These are phyloP conservation scores for Lachnellula arida DNA, from an alignment of 2,329 filamentous ascomycete species.

Conservation along the genomic window DNA sequence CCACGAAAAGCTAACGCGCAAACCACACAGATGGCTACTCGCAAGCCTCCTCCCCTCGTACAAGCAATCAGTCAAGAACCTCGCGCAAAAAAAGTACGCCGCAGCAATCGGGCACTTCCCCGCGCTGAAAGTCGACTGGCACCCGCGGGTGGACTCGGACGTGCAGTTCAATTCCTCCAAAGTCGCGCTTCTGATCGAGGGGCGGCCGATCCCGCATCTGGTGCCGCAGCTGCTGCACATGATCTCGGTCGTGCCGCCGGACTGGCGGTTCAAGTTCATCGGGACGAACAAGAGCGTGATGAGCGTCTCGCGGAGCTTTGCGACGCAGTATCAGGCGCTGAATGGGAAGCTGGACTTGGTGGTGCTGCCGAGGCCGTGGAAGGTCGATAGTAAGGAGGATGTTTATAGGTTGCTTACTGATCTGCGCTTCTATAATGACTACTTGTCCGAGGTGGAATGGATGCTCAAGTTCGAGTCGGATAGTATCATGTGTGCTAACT, in stretches of 20 bases:
- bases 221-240: slow-evolving; percentile 48
- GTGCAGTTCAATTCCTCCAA: slow-evolving; percentile 42
- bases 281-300: slow-evolving; percentile 45
- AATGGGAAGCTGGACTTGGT: slow-evolving; percentile 49
- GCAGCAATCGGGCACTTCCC: slow-evolving; percentile 27
- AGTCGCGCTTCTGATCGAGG: slow-evolving; percentile 49
- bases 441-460: slow-evolving; percentile 48
- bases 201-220: slow-evolving; percentile 43
- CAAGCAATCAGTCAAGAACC: slow-evolving; percentile 38
- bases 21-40: slow-evolving; percentile 41
- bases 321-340: slow-evolving; percentile 45
- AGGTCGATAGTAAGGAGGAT: slow-evolving; percentile 42
- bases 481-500: slow-evolving; percentile 52
- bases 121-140: slow-evolving; percentile 29
- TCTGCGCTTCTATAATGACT: slow-evolving; percentile 47
- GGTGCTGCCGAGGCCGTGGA: slow-evolving; percentile 44
- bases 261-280: slow-evolving; percentile 52
- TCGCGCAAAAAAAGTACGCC: slow-evolving; percentile 24
- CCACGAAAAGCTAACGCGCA: neutral
- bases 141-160: slow-evolving; percentile 27
- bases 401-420: slow-evolving; percentile 47
- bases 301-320: slow-evolving; percentile 41
- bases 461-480: slow-evolving; percentile 52
- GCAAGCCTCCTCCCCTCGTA: slow-evolving; percentile 42
- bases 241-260: slow-evolving; percentile 47